Percentiles rank a stretch among this genome's conserved stretches.
phyloP scores from a whole-genome alignment of 2,329 filamentous ascomycete genomes.

The Fulvia fulva region DNA sequence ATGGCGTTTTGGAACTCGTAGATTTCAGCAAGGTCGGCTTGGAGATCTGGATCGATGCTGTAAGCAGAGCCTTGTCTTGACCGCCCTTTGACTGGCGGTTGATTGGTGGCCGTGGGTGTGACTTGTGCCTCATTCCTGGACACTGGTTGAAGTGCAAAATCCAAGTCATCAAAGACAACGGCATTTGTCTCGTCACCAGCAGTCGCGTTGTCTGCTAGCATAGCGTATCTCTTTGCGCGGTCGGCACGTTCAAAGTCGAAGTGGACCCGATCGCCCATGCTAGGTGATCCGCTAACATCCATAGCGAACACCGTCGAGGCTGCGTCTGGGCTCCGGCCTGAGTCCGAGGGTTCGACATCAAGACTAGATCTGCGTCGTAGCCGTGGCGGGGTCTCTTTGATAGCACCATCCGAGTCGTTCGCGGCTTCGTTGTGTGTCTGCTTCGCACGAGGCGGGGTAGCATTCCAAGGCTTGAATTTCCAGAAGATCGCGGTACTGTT shows the following conservation, averaged over 20 bases:
- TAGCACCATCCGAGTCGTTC: background rate
- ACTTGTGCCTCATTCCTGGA: background rate
- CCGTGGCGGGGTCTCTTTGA: background rate
- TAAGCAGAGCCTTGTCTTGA: background rate
- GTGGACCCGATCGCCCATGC: constrained; percentile 23
- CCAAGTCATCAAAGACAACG: background rate
- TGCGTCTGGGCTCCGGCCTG: background rate
- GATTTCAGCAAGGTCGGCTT: constrained; percentile 15
- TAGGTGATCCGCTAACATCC: constrained; percentile 5
- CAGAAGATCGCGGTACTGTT: constrained; percentile 18
- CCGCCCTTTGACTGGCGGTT: too few species aligned
- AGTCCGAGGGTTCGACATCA: background rate
- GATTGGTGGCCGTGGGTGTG: too few species aligned
- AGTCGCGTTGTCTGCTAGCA: constrained; percentile 8
- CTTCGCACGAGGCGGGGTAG: background rate
- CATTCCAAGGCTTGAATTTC: constrained; percentile 8
- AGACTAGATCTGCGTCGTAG: background rate
- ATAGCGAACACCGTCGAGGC: constrained; percentile 6
- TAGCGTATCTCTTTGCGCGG: constrained; percentile 29
- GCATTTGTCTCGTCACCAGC: background rate
- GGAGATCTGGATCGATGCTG: constrained; percentile 14
- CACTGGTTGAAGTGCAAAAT: background rate
- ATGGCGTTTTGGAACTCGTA: constrained; percentile 19
- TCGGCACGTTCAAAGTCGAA: constrained; percentile 27
- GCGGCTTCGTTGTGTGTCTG: background rate